Base-by-base conservation (phyloP, 2,329 filamentous ascomycete genomes). In the Xylaria sp. region DNA sequence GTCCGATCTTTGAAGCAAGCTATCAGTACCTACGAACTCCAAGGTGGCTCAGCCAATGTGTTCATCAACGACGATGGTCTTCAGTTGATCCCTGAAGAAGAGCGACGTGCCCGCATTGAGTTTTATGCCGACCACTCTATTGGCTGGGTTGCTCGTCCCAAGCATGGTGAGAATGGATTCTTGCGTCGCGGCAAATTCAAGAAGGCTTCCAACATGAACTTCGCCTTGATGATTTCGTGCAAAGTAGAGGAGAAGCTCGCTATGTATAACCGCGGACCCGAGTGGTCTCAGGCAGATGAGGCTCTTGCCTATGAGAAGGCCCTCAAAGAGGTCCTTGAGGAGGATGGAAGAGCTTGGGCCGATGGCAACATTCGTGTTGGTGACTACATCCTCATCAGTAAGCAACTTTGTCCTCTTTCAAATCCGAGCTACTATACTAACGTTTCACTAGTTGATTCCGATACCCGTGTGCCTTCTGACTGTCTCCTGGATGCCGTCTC, bases 141-240 rank as follows among this genome's bases (percentile, higher is more conserved):
- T 73, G 90, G 90, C 58, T 91, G 89, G 89, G 88, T 90, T 1
- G 89, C 89, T 20, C 87, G 90, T 34, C 90, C 90, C 15, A 86
- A 84, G 74, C 87, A 91, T 71, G 88, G 87, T 55, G 87, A 89
- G 72, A 85, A 89, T 69, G 88, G 88, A 23, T 91, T 91, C 78
- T 72, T 82, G 67, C 78, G 78, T 18, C 78, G 78, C 31, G 90
- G 90, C 64, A 91, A 91, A 77, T 92, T 91, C 82, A 92, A 92
- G 82, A 91, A 92, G 80, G 89, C 90, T 1, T 92, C 89, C 34
- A 93, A 93, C 81, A 92, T 93, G 90, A 93, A 92, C 78, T 92
- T 89, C 75, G 90, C 86, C 2, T 82, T 92, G 66, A 86, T 86
- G 73, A 80, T 91, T 61, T 89, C 87, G 44, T 86, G 87, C 75